phyloP scores from a whole-genome alignment of 1,284 basidiomycete species.

The Trichosporon asahii region DNA sequence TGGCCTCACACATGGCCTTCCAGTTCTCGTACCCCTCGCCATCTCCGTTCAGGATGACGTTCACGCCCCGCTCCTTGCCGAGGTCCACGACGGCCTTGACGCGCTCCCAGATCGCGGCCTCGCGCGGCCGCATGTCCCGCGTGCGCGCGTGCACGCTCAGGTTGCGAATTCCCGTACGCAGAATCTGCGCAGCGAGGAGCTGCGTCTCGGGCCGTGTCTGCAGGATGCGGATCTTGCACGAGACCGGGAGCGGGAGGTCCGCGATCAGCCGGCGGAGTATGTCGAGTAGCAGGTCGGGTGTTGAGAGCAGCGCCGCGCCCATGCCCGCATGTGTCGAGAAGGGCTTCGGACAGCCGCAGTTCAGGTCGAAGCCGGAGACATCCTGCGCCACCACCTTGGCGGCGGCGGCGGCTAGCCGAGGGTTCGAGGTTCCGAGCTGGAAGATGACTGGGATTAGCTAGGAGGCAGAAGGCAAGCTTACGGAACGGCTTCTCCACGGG shows the following conservation, averaged over 20 bases:
- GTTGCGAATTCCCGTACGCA: constrained; percentile 80
- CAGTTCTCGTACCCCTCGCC: constrained; percentile 77
- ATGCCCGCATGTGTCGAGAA: constrained; percentile 94
- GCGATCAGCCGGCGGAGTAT: constrained; percentile 74
- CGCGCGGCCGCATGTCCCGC: constrained; percentile 81
- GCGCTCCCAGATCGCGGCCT: constrained; percentile 74
- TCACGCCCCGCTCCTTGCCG: constrained; percentile 58
- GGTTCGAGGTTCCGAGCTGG: constrained; percentile 88
- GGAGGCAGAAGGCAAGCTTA: constrained; percentile 19
- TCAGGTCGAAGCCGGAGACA: constrained; percentile 71
- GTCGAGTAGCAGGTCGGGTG: constrained; percentile 82
- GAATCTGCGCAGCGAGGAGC: constrained; percentile 77
- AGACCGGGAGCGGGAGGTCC: constrained; percentile 76
- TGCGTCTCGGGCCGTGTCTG: constrained; percentile 82
- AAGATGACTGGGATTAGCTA: constrained; percentile 45
- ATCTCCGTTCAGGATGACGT: constrained; percentile 93
- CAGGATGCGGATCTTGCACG: constrained; percentile 87
- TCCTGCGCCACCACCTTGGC: constrained; percentile 82
- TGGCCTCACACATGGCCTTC: constrained; percentile 66
- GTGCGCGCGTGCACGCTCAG: constrained; percentile 96
- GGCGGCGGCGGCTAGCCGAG: constrained; percentile 85
- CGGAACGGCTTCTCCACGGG: constrained; percentile 85
- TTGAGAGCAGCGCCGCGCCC: constrained; percentile 91
- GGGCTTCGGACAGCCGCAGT: constrained; percentile 81
- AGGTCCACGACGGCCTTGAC: constrained; percentile 78